Conservation (phyloP, 352 stramenopile species). For the Phytophthora quininea region DNA sequence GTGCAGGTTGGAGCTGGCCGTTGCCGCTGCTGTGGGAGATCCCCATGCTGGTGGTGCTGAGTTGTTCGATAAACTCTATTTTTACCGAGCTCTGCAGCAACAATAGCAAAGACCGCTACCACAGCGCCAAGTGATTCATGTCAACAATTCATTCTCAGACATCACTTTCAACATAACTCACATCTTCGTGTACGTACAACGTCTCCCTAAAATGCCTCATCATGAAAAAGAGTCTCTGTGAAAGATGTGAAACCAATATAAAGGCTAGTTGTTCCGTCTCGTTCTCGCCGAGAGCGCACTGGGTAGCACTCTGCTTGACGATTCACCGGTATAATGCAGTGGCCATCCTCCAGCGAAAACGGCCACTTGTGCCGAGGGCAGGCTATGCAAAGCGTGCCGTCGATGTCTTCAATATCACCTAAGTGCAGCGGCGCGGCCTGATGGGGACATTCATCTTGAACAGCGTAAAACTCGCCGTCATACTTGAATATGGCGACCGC, state of each 20-base stretch:
- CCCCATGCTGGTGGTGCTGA: slow-evolving; percentile 34
- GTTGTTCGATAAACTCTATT: not conserved
- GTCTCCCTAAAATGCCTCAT: slow-evolving; percentile 70
- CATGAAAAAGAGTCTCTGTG: slow-evolving; percentile 62
- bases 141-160: slow-evolving; percentile 4
- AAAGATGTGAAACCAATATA: slow-evolving; percentile 77
- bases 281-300: slow-evolving; percentile 50
- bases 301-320: slow-evolving; percentile 68
- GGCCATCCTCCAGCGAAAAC: slow-evolving; percentile 79
- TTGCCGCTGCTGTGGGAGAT: slow-evolving; percentile 39
- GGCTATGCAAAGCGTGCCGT: slow-evolving; percentile 69
- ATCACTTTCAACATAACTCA: slow-evolving; percentile 11
- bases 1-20: slow-evolving; percentile 24
- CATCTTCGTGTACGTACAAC: not conserved
- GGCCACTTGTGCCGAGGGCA: slow-evolving; percentile 85
- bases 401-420: slow-evolving; percentile 88
- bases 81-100: not conserved
- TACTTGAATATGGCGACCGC: slow-evolving; percentile 87
- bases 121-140: slow-evolving; percentile 1
- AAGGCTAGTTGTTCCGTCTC: slow-evolving; percentile 54
- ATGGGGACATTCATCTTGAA: slow-evolving; percentile 82
- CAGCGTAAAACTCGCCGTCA: slow-evolving; percentile 65
- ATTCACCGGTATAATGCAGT: slow-evolving; percentile 60
- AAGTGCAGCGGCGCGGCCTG: slow-evolving; percentile 80
- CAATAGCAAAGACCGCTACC: no score